Evolutionary conservation across 2,329 filamentous ascomycete species (phyloP).

Genomic region (Cordyceps tenuipes): DNA sequence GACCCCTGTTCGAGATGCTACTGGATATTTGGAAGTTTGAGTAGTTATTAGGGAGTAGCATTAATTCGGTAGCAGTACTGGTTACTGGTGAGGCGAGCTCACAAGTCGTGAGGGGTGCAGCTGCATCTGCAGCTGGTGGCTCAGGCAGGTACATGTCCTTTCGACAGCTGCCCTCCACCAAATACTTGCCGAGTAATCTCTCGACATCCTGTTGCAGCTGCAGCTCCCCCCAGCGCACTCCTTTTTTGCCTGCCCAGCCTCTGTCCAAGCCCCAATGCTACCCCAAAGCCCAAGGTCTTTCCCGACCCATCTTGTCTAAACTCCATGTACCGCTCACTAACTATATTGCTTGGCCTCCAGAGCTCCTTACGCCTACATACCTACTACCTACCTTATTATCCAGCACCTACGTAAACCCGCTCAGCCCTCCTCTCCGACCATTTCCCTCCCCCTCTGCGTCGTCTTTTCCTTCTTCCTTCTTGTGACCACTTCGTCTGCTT

Average conservation of each 20-base stretch:
- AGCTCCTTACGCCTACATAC: too few species aligned
- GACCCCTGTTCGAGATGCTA: slow-evolving; percentile 3
- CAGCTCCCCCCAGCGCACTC: background rate
- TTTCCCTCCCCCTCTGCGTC: slow-evolving; percentile 3
- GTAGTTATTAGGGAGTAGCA: too few species aligned
- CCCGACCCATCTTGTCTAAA: background rate
- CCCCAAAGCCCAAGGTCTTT: background rate
- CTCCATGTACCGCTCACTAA: background rate
- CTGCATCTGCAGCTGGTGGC: too few species aligned
- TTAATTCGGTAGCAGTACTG: too few species aligned
- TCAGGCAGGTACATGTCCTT: too few species aligned
- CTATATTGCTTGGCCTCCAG: background rate
- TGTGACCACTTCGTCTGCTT: background rate
- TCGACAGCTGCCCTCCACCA: background rate
- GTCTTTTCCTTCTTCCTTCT: background rate
- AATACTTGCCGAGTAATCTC: background rate
- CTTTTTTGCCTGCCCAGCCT: background rate
- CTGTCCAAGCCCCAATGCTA: slow-evolving; percentile 5
- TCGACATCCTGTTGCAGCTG: background rate
- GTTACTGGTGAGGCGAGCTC: too few species aligned
- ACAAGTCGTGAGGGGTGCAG: too few species aligned
- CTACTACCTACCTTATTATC: background rate
- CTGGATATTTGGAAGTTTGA: too few species aligned
- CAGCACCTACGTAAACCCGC: slow-evolving; percentile 5
- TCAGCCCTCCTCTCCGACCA: slow-evolving; percentile 1